Evolutionary conservation across 2,329 filamentous ascomycete genomes (phyloP).

Genomic region (Ceratocystis papillata): DNA sequence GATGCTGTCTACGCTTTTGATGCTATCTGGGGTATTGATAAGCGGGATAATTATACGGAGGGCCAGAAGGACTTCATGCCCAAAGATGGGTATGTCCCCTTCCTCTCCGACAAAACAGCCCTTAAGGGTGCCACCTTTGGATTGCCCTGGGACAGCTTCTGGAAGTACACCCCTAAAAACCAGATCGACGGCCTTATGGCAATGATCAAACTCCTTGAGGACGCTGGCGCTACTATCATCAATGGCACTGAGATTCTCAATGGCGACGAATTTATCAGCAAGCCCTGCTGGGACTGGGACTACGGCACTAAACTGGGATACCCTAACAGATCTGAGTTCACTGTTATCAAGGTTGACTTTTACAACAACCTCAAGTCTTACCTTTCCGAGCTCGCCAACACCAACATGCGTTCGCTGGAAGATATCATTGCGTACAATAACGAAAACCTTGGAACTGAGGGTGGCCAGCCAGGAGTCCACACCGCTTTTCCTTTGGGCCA

Average conservation of each 20-base stretch:
- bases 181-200: conserved; percentile 44
- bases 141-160: conserved; percentile 61
- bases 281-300: conserved; percentile 64
- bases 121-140: conserved; percentile 56
- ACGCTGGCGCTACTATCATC: conserved; percentile 55
- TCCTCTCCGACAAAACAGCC: conserved; percentile 42
- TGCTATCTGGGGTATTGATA: conserved; percentile 55
- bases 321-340: conserved; percentile 65
- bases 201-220: conserved; percentile 38
- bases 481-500: conserved; percentile 61
- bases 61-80: conserved; percentile 47
- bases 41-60: conserved; percentile 54
- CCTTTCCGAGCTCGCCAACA: conserved; percentile 52
- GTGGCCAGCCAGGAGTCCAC: conserved; percentile 46
- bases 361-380: conserved; percentile 53
- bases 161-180: conserved; percentile 47
- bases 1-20: conserved; percentile 58
- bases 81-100: conserved; percentile 45
- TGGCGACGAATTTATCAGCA: conserved; percentile 51
- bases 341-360: conserved; percentile 60
- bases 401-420: conserved; percentile 46
- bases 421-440: conserved; percentile 56
- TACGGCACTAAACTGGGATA: conserved; percentile 51
- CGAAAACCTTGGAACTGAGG: conserved; percentile 55
- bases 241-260: conserved; percentile 59